These are phyloP conservation scores for Botrytis medusae DNA, from an alignment of 2,329 filamentous ascomycete species.

Conservation along the genomic window DNA sequence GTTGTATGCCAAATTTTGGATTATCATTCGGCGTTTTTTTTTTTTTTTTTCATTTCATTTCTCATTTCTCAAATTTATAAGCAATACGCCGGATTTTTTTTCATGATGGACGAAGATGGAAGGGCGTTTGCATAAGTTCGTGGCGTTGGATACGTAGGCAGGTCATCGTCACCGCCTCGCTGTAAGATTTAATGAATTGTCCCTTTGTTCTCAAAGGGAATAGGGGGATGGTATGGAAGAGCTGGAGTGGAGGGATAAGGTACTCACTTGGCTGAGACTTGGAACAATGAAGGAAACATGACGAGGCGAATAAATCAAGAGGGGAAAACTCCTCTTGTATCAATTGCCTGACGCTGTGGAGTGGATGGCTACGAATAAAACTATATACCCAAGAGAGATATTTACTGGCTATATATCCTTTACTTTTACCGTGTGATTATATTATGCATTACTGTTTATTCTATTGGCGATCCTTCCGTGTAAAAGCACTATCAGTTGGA, in stretches of 20 bases:
- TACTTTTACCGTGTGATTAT: not conserved
- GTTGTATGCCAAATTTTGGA: conserved; percentile 20
- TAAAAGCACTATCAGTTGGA: not conserved
- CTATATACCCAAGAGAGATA: conserved; percentile 19
- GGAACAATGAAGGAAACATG: conserved; percentile 4
- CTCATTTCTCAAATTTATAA: conserved; percentile 16
- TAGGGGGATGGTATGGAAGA: not conserved
- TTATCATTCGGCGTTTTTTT: conserved; percentile 18
- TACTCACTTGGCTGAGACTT: conserved; percentile 8
- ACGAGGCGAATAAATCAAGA: conserved; percentile 3
- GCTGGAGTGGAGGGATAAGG: conserved; percentile 5
- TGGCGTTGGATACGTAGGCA: conserved; percentile 24
- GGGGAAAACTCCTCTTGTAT: conserved; percentile 8
- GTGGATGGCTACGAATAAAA: conserved; percentile 18
- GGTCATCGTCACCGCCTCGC: conserved; percentile 21
- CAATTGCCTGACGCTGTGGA: not conserved
- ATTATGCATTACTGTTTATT: not conserved
- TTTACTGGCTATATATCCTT: conserved; percentile 11
- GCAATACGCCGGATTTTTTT: conserved; percentile 18
- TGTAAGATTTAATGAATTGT: conserved; percentile 25
- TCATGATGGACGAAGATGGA: conserved; percentile 23
- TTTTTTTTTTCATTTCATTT: not conserved
- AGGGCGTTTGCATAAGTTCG: conserved; percentile 23
- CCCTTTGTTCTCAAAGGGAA: conserved; percentile 10
- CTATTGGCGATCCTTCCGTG: not conserved